Evolutionary conservation across 2,329 filamentous ascomycete species (phyloP), one percentile per base, ranked within the genome.

Genomic region (Didymella glomerata): DNA sequence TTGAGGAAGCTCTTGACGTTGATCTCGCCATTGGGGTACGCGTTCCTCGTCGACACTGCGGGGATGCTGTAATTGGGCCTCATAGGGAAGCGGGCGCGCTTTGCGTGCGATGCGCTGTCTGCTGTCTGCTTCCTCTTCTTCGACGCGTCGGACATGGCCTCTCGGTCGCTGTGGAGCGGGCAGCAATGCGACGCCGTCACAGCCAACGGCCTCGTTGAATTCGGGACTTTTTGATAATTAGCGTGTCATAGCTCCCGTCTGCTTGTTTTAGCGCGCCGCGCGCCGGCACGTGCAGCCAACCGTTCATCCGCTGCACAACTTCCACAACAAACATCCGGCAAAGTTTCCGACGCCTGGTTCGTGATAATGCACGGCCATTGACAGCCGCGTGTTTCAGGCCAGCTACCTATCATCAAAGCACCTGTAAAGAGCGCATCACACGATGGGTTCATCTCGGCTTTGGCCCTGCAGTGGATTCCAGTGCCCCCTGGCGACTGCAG

Each of bases 1-100:
- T 88, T 88, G 67, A 98, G 84, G 70, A 98, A 99, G 27, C 89
- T 86, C 66, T 90, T 87, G 50, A 97, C 85, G 73, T 97, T 90
- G 60, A 99, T 84, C 73, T 96, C 89, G 73, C 94, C 95, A 77
- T 85, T 83, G 55, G 80, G 81, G 67, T 86, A 86, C 48, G 90
- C 87, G 49, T 80, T 81, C 40, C 58, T 66, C 48, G 73, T 74
- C 20, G 71, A 60, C 18, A 64, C 68, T 3, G 75, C 57, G 32
- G 65, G 50, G 63, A 78, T 77, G 48, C 62, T 65, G 54, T 70
- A 69, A 54, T 68, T 63, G 5, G 68, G 68, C 50, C 60, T 61
- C 55, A 64, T 38, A 8, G 68, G 65, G 30, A 75, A 75, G 34
- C 73, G 69, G 9, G 69, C 59, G 27, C 73, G 71, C 61, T 69